phyloP scores from a whole-genome alignment of 768 basidiomycete genomes.

The Trametes cingulata region DNA sequence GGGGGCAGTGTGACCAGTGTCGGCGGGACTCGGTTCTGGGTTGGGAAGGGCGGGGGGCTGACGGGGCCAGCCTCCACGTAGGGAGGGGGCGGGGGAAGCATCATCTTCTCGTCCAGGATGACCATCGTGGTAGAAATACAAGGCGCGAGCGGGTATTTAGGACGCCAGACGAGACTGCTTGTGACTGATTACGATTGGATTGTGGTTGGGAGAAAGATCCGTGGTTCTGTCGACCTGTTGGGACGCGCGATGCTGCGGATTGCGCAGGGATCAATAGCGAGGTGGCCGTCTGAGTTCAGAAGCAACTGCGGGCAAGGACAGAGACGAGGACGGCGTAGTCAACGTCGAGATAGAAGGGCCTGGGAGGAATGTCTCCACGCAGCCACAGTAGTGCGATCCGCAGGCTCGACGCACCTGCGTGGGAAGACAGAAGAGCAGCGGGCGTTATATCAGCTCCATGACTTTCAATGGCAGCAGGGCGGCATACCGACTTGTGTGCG shows the following conservation, averaged over 20 bases:
- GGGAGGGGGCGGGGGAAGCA: conserved; percentile 39
- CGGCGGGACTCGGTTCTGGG: conserved; percentile 13
- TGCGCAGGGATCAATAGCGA: conserved; percentile 11
- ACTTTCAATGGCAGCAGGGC: not conserved
- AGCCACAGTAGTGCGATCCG: conserved; percentile 6
- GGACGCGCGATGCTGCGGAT: conserved; percentile 15
- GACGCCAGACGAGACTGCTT: conserved; percentile 8
- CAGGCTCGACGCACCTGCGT: conserved; percentile 3
- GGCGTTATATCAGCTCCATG: not conserved
- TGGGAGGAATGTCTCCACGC: conserved; percentile 10
- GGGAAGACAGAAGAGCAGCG: not conserved
- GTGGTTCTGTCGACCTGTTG: not conserved
- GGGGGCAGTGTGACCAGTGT: conserved; percentile 48
- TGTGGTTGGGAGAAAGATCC: conserved; percentile 5
- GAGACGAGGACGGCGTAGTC: not conserved
- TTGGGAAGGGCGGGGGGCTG: conserved; percentile 40
- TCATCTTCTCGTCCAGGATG: conserved; percentile 46
- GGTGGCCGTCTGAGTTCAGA: conserved; percentile 9
- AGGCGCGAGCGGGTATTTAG: conserved; percentile 14
- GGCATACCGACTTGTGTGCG: not conserved
- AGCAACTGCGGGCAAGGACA: conserved; percentile 14
- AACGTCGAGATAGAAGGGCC: conserved; percentile 15
- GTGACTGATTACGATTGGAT: conserved; percentile 13
- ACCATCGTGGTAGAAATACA: conserved; percentile 37
- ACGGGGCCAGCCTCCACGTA: conserved; percentile 31